Percentiles rank a stretch among this genome's conserved stretches.
These are phyloP conservation scores for Cardamine resedifolia DNA, from an alignment of 345 rosid genomes.

Conservation along the genomic window DNA sequence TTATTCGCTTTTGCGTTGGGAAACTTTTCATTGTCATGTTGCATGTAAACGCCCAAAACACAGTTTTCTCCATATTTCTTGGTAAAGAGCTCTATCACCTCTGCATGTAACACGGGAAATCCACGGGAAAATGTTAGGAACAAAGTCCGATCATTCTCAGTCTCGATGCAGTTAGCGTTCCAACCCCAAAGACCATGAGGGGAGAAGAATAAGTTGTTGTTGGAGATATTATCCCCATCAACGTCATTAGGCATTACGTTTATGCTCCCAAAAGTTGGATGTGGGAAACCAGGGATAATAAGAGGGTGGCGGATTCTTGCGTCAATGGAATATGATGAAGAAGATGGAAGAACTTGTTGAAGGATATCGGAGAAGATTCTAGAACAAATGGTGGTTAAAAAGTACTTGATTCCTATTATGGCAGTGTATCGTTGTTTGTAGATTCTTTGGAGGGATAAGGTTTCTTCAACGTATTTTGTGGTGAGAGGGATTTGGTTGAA, in stretches of 20 bases:
- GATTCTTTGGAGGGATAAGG: conserved; percentile 22
- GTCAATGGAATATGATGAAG: background rate
- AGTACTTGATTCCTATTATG: conserved; percentile 35
- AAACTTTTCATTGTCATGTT: background rate
- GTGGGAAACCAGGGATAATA: conserved; percentile 41
- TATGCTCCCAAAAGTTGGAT: conserved; percentile 39
- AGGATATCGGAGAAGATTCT: conserved; percentile 40
- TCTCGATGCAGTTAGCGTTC: conserved; percentile 20
- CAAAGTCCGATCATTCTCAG: conserved; percentile 40
- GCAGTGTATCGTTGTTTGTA: conserved; percentile 28
- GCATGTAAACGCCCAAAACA: conserved; percentile 15
- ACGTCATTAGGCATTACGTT: background rate
- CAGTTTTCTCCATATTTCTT: conserved; percentile 21
- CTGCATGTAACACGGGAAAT: conserved; percentile 36
- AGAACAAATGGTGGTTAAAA: conserved; percentile 37
- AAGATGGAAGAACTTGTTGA: background rate
- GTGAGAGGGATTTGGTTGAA: conserved; percentile 29
- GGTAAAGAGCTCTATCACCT: conserved; percentile 38
- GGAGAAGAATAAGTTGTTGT: background rate
- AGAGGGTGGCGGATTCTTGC: conserved; percentile 2
- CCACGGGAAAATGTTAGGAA: conserved; percentile 51
- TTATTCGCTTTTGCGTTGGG: background rate
- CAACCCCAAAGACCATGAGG: conserved; percentile 37
- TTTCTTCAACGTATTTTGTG: background rate
- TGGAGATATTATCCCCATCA: background rate